Base-by-base conservation (phyloP, 2,329 filamentous ascomycete species). In the Ustilaginoidea virens region DNA sequence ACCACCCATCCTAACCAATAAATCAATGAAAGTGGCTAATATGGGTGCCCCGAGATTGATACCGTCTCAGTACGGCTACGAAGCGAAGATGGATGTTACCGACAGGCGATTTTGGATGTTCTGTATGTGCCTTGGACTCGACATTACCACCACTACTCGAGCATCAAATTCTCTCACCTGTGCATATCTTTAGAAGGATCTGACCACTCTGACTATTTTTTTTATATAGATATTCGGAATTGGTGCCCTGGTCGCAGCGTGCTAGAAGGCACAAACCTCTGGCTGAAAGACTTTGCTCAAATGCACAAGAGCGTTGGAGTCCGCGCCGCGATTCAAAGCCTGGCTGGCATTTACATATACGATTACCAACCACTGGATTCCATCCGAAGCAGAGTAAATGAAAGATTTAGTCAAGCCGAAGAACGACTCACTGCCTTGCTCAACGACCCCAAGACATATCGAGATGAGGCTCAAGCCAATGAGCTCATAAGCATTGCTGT, bases 171-270 rank as follows among this genome's bases (percentile, higher is more conserved):
- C 19, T 20, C 11, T 20, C 11, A n/a, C n/a, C n/a, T n/a, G n/a
- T n/a, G n/a, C n/a, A n/a, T n/a, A n/a, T n/a, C n/a, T n/a, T n/a
- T n/a, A n/a, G n/a, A n/a, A n/a, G n/a, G n/a, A n/a, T n/a, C n/a
- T 8, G 8, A 25, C 11, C 14, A 15, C 7, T 3, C 29, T 31
- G 7, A 17, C 12, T 4, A 16, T 18, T 4, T 17, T 15, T 25
- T 16, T 25, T 22, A 18, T 14, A 19, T 7, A 58, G 54, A 58
- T 33, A 38, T 51, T 3, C 43, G 41, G 7, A 56, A 56, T 13
- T 58, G 55, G 54, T 57, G 54, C 20, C 50, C 54, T 1, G 55
- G 55, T 5, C 44, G 55, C 25, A 57, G 50, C 31, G 46, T 58
- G 11, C 38, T 58, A 3, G 33, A 34, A 5, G 46, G 43, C 10